Evolutionary conservation across 2,329 filamentous ascomycete genomes (phyloP).

Genomic region (Domatiomyces catenatus): DNA sequence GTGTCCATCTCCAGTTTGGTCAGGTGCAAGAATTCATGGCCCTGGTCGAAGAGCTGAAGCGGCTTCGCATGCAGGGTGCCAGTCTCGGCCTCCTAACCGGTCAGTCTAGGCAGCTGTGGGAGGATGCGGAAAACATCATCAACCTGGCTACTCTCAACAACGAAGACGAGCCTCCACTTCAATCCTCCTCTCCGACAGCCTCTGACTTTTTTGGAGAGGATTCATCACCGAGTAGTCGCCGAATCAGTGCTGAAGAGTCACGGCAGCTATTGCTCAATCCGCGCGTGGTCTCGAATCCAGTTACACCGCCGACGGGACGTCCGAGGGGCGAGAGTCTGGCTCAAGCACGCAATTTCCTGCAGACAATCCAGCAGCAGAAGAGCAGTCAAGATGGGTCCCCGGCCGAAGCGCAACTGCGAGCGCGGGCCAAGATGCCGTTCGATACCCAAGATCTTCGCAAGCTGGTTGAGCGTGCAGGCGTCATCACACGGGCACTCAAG

Average conservation of each 20-base stretch:
- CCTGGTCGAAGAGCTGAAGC: constrained; percentile 50
- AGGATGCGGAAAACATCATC: constrained; percentile 52
- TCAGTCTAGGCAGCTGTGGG: constrained; percentile 41
- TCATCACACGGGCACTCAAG: constrained; percentile 34
- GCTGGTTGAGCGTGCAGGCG: constrained; percentile 39
- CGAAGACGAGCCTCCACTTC: constrained; percentile 37
- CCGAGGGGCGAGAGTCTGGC: constrained; percentile 42
- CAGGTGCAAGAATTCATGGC: constrained; percentile 49
- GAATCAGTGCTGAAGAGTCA: constrained; percentile 4
- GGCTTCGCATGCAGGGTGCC: constrained; percentile 41
- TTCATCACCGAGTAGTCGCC: constrained; percentile 9
- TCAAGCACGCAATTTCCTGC: constrained; percentile 47
- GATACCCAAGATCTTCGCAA: constrained; percentile 49
- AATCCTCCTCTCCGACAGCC: constrained; percentile 39
- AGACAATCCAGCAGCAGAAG: constrained; percentile 40
- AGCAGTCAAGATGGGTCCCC: constrained; percentile 19
- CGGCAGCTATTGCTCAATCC: constrained; percentile 4
- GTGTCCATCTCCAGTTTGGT: constrained; percentile 49
- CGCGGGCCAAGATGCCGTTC: constrained; percentile 44
- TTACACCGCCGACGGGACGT: constrained; percentile 22
- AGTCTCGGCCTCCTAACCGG: constrained; percentile 39
- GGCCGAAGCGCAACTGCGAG: constrained; percentile 14
- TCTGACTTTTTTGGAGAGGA: constrained; percentile 40
- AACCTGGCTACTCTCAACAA: constrained; percentile 50
- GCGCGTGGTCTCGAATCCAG: constrained; percentile 15